These are phyloP conservation scores for bread wheat (Triticum aestivum) DNA, from an alignment of 176 grass and related monocot genomes.

Conservation along the genomic window DNA sequence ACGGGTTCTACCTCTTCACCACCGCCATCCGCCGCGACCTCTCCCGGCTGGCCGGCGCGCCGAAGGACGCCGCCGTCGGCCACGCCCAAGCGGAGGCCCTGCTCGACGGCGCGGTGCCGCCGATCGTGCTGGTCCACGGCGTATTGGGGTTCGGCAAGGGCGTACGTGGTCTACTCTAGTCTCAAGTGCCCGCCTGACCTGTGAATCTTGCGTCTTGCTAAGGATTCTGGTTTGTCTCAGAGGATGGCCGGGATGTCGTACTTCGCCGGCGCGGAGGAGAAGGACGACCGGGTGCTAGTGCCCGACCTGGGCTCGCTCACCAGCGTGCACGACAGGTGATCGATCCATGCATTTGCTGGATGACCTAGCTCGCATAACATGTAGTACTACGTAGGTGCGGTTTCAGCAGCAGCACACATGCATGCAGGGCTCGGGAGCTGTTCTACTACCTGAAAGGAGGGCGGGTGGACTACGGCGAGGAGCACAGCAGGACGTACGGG, in stretches of 20 bases:
- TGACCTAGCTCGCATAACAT: too few species aligned
- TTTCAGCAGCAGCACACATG: too few species aligned
- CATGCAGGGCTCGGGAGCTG: constrained; percentile 58
- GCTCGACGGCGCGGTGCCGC: constrained; percentile 42
- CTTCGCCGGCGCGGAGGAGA: constrained; percentile 93
- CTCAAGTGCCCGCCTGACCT: neutral
- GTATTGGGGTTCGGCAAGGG: constrained; percentile 92
- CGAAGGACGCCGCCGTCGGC: neutral
- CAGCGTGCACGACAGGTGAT: constrained; percentile 74
- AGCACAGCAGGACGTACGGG: constrained; percentile 53
- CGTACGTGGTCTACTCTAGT: constrained; percentile 26
- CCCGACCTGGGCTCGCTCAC: constrained; percentile 83
- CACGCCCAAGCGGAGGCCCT: neutral
- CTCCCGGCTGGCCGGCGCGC: neutral
- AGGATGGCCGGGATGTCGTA: constrained; percentile 78
- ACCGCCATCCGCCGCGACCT: constrained; percentile 47
- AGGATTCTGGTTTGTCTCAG: constrained; percentile 29
- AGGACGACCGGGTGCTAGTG: constrained; percentile 76
- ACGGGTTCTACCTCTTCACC: constrained; percentile 82
- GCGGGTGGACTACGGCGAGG: constrained; percentile 78
- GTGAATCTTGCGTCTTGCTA: neutral
- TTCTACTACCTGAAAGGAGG: constrained; percentile 94
- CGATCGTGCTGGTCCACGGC: constrained; percentile 89
- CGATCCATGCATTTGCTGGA: neutral
- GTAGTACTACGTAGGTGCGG: too few species aligned